These are phyloP conservation scores for Hymenoscyphus fructigenus DNA, from an alignment of 2,329 filamentous ascomycete species.

Conservation along the genomic window DNA sequence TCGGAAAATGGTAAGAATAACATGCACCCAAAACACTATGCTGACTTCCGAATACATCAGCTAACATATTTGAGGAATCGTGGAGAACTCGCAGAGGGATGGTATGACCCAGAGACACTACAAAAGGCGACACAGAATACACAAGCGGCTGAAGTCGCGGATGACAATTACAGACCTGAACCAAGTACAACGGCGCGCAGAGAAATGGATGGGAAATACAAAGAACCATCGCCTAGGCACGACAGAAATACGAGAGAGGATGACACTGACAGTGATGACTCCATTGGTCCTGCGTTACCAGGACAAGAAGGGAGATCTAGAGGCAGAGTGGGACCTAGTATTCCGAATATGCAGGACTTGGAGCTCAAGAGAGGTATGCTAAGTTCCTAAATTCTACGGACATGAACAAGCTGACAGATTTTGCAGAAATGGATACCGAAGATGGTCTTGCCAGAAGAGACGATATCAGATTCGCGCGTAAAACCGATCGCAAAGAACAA, in stretches of 20 bases:
- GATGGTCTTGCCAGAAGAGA: constrained; percentile 47
- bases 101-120: constrained; percentile 77
- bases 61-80: constrained; percentile 69
- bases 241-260: constrained; percentile 14
- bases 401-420: constrained; percentile 16
- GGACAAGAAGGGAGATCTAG: constrained; percentile 32
- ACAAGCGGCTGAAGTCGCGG: constrained; percentile 11
- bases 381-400: not conserved
- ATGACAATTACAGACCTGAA: constrained; percentile 6
- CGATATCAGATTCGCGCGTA: constrained; percentile 60
- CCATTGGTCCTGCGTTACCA: constrained; percentile 49
- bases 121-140: constrained; percentile 34
- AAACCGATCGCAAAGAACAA: constrained; percentile 63
- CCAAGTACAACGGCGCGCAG: constrained; percentile 9
- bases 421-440: constrained; percentile 42
- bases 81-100: constrained; percentile 81
- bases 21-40: not conserved
- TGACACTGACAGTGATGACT: constrained; percentile 37
- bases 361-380: constrained; percentile 53
- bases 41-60: constrained; percentile 4
- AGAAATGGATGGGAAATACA: not conserved
- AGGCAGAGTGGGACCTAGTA: constrained; percentile 51
- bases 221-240: not conserved
- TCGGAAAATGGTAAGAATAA: constrained; percentile 72
- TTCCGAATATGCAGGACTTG: constrained; percentile 74